Base-by-base conservation (phyloP, 768 basidiomycete species). In the Suillus luteus region DNA sequence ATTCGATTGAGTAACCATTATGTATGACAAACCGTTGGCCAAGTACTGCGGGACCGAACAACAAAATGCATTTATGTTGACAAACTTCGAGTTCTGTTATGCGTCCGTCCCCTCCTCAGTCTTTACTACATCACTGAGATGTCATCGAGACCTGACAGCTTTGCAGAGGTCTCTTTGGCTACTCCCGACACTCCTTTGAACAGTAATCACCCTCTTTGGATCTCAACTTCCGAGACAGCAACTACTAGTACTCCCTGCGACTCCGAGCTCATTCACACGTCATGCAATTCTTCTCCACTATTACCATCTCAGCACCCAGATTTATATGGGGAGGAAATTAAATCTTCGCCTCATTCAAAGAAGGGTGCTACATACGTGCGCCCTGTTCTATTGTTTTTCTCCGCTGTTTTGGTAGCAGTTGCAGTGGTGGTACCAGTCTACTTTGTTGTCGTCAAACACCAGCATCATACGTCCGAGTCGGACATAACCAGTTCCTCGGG, bases 91-190 rank as follows among this genome's bases (percentile, higher is more conserved):
- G 38, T 58, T 17, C 5, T 37, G n/a, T 8, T 24, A 24, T 35
- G 37, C 22, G 38, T 15, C 17, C 22, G 37, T 17, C 38, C 55
- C 24, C 38, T 10, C 22, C 55, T 14, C 22, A 9, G 55, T 27
- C 38, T 58, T 41, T 24, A 58, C 55, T 58, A 24, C 55, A 41
- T 15, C 2, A 41, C 9, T 27, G 24, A 40, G 15, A 58, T 58
- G 55, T 10, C 55, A 58, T 58, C 55, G 55, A 58, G 55, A 40
- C 15, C 38, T 40, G 55, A 27, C 55, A 58, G 33, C 38, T 27
- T 41, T 17, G 17, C 24, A 10, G 55, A 40, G 38, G 55, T 40
- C 38, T 11, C 38, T 58, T 40, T 58, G 33, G 38, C 22, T 41
- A 24, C 55, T 58, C 55, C 38, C 2, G 24, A 58, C 55, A 58